Percentiles rank a stretch among this genome's conserved stretches.
These are phyloP conservation scores for Clohesyomyces aquaticus DNA, from an alignment of 495 filamentous ascomycete species.

Conservation along the genomic window DNA sequence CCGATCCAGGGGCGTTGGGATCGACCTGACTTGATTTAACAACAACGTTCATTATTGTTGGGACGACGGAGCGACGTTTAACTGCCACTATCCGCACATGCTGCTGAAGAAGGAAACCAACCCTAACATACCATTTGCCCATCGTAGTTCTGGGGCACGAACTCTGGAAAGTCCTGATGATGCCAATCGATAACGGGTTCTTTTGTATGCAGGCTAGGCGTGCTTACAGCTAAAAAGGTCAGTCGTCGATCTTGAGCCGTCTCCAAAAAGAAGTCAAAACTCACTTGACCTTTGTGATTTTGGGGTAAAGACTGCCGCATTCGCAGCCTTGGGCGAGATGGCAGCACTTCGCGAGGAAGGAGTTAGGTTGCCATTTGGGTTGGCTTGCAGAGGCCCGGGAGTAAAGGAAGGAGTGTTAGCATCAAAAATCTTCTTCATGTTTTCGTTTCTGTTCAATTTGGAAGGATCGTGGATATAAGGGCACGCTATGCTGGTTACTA, in stretches of 20 bases:
- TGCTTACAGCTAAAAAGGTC: constrained; percentile 51
- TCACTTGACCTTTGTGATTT: constrained; percentile 46
- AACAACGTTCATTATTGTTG: neutral
- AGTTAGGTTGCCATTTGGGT: constrained; percentile 54
- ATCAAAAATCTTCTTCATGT: constrained; percentile 79
- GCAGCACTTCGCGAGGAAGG: constrained; percentile 60
- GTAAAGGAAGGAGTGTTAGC: constrained; percentile 97
- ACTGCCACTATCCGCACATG: no score
- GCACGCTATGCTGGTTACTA: constrained; percentile 60
- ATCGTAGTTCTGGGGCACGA: constrained; percentile 78
- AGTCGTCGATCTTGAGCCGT: constrained; percentile 38
- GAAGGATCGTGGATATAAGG: constrained; percentile 85
- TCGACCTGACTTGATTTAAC: constrained; percentile 35
- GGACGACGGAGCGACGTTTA: no score
- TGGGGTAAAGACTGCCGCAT: constrained; percentile 90
- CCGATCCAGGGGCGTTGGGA: constrained; percentile 22
- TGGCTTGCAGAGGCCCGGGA: constrained; percentile 65
- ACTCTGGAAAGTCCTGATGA: constrained; percentile 70
- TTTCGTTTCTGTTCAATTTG: constrained; percentile 55
- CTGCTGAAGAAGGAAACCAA: neutral
- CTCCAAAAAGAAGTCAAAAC: constrained; percentile 39
- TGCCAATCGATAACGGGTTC: constrained; percentile 58
- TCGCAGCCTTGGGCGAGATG: constrained; percentile 85
- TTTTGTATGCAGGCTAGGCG: constrained; percentile 57
- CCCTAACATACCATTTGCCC: constrained; percentile 60